Percentiles rank a stretch among this genome's conserved stretches.
Evolutionary conservation across 2,329 filamentous ascomycete species (phyloP).

Genomic region (Botryotinia narcissicola): DNA sequence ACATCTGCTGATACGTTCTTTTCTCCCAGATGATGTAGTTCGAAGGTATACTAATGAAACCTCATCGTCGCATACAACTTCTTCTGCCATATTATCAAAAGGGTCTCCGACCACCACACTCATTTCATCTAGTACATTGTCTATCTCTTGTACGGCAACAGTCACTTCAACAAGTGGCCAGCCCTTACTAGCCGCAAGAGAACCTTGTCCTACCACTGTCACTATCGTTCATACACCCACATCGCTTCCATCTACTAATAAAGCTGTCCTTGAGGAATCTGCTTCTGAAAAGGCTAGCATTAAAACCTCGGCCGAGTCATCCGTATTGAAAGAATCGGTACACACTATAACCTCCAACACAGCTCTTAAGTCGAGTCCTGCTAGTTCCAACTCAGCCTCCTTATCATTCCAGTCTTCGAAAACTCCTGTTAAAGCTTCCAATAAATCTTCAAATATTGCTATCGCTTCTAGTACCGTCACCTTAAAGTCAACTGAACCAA

Average conservation of each 20-base stretch:
- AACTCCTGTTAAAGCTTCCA: neutral
- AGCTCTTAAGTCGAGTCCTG: neutral
- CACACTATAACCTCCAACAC: neutral
- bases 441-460: neutral
- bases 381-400: neutral
- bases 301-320: neutral
- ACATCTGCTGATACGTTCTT: constrained; percentile 17
- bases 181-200: constrained; percentile 14
- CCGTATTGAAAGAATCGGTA: constrained; percentile 2
- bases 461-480: neutral
- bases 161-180: constrained; percentile 20
- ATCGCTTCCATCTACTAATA: constrained; percentile 1
- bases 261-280: neutral
- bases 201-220: constrained; percentile 19
- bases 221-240: constrained; percentile 13
- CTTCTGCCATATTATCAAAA: constrained; percentile 17
- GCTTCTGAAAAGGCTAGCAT: neutral
- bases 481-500: neutral
- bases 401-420: neutral
- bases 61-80: constrained; percentile 14
- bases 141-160: constrained; percentile 22
- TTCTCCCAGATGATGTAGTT: neutral
- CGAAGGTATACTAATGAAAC: constrained; percentile 16
- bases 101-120: constrained; percentile 16
- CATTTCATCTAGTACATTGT: constrained; percentile 6